phyloP scores from a whole-genome alignment of 2,329 filamentous ascomycete genomes.

The Stemphylium beticola region DNA sequence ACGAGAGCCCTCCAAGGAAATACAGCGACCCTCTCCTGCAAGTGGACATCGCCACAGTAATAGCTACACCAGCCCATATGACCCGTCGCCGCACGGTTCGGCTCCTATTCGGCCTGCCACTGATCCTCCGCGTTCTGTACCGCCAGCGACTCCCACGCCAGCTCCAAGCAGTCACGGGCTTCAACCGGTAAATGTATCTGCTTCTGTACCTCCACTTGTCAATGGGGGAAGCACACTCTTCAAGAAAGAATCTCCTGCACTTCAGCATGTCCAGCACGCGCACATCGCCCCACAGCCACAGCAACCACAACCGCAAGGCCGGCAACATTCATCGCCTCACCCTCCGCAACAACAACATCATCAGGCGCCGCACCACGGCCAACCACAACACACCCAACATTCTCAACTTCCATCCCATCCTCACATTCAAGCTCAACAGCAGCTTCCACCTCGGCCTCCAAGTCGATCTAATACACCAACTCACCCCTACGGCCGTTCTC shows the following conservation, averaged over 20 bases:
- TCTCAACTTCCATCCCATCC: constrained; percentile 22
- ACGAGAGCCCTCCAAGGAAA: constrained; percentile 18
- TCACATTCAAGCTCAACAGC: constrained; percentile 24
- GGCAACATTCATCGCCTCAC: constrained; percentile 11
- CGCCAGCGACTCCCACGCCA: constrained; percentile 16
- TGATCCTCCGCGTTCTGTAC: constrained; percentile 22
- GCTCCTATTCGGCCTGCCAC: constrained; percentile 16
- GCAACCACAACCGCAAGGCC: constrained; percentile 17
- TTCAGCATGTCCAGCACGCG: constrained; percentile 24
- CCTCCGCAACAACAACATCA: constrained; percentile 6
- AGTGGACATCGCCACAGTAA: constrained; percentile 21
- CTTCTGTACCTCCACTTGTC: constrained; percentile 13
- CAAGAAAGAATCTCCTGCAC: constrained; percentile 30
- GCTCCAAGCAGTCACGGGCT: constrained; percentile 12
- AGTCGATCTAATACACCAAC: constrained; percentile 35
- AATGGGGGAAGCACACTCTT: constrained; percentile 25
- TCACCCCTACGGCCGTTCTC: constrained; percentile 28
- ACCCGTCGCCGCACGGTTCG: constrained; percentile 26
- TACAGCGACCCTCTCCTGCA: constrained; percentile 17
- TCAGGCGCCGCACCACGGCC: constrained; percentile 11
- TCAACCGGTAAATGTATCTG: constrained; percentile 20
- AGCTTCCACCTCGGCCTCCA: constrained; percentile 23
- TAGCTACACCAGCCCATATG: constrained; percentile 41
- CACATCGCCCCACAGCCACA: constrained; percentile 28
- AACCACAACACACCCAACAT: constrained; percentile 15